Evolutionary conservation across 805 yeast genomes (phyloP).

Genomic region (Schwanniomyces polymorphus): DNA sequence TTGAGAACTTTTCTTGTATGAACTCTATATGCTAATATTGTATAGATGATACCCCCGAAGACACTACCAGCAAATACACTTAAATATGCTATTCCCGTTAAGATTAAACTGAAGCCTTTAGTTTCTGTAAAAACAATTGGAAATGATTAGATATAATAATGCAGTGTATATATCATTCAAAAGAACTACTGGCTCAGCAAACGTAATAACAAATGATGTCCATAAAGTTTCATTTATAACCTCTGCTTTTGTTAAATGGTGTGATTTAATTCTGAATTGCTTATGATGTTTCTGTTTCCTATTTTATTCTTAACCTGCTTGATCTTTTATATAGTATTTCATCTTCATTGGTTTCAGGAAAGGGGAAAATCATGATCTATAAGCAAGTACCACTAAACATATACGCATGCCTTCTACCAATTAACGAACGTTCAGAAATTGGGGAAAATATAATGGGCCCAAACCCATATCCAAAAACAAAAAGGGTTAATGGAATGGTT

Average conservation of each 20-base stretch:
- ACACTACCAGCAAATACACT: slow-evolving; percentile 35
- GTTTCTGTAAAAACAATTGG: no score
- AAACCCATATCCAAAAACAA: slow-evolving; percentile 60
- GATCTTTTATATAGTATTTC: slow-evolving; percentile 47
- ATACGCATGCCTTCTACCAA: slow-evolving; percentile 51
- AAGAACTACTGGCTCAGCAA: no score
- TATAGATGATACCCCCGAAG: slow-evolving; percentile 38
- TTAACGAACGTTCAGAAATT: slow-evolving; percentile 47
- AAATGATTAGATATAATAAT: no score
- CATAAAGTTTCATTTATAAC: slow-evolving; percentile 29
- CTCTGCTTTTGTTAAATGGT: slow-evolving; percentile 9
- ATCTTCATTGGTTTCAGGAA: slow-evolving; percentile 46
- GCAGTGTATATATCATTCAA: no score
- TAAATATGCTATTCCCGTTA: slow-evolving; percentile 50
- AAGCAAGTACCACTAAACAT: slow-evolving; percentile 50
- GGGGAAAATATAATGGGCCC: slow-evolving; percentile 59
- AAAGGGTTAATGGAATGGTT: no score
- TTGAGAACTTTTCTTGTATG: slow-evolving; percentile 14
- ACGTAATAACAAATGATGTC: slow-evolving; percentile 50
- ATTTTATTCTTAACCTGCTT: slow-evolving; percentile 35
- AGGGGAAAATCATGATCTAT: slow-evolving; percentile 25
- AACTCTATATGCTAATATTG: slow-evolving; percentile 33
- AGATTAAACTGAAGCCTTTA: slow-evolving; percentile 47
- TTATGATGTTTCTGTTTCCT: slow-evolving; percentile 42
- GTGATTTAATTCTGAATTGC: slow-evolving; percentile 29